phyloP scores from a whole-genome alignment of 345 rosid species.

The Gossypium ekmanianum region DNA sequence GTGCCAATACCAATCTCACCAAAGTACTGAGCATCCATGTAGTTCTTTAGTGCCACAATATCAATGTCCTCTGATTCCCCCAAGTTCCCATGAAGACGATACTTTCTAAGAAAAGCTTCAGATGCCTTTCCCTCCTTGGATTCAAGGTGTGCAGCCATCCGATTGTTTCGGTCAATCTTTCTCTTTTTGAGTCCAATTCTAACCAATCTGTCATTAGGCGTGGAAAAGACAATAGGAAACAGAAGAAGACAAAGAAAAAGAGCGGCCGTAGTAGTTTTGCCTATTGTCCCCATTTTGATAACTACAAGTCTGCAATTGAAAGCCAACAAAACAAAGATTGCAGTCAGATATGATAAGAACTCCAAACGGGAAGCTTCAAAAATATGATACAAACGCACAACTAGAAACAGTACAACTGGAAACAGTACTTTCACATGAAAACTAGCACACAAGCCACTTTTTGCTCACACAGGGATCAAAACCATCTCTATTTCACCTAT shows the following conservation, averaged over 20 bases:
- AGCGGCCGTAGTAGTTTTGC: constrained; percentile 18
- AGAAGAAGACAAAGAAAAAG: constrained; percentile 42
- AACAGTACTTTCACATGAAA: not conserved
- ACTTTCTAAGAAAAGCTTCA: constrained; percentile 41
- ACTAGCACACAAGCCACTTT: not conserved
- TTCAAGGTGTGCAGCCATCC: constrained; percentile 48
- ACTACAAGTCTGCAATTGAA: constrained; percentile 24
- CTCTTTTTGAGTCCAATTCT: constrained; percentile 71
- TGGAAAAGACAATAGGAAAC: constrained; percentile 38
- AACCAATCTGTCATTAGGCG: constrained; percentile 40
- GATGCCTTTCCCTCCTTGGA: constrained; percentile 44
- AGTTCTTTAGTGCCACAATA: constrained; percentile 65
- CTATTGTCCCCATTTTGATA: constrained; percentile 37
- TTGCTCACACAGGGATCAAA: not conserved
- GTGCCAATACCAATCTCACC: constrained; percentile 89
- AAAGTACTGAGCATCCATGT: constrained; percentile 91
- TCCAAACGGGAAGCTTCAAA: not conserved
- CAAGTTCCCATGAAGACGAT: constrained; percentile 34
- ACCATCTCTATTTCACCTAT: not conserved
- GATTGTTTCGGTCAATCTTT: constrained; percentile 50
- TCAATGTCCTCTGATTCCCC: constrained; percentile 55
- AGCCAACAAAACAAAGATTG: not conserved
- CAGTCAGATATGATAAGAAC: not conserved
- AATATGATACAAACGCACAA: not conserved
- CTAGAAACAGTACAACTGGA: not conserved